Evolutionary conservation across 208 protist species (phyloP), one percentile per base, ranked within the genome.

Genomic region (Trypanosoma boissoni): DNA sequence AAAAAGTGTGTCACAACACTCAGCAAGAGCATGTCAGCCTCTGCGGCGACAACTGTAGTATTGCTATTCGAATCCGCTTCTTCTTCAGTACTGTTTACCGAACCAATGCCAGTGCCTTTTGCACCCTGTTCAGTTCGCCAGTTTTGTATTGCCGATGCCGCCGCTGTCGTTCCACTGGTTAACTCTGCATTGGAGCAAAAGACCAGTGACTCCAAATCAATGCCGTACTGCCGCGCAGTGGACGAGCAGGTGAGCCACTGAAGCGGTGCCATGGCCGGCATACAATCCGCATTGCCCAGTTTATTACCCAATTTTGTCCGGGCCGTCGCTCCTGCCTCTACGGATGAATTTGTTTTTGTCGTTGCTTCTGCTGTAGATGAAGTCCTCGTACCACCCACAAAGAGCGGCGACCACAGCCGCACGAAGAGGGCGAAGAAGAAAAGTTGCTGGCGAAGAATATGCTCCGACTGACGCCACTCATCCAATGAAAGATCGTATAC

Each of bases 341-440:
- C 18, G 34, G 42, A 53, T 6, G 53, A 58, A 29, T 60, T 75
- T 1, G 64, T 31, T 34, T 18, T n/a, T 27, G 34, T 7, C 8
- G n/a, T 12, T n/a, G 24, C 27, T 39, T 59, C 42, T 1, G 52
- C 21, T 14, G 32, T 21, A 1, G 6, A 24, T 4, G 58, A 20
- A 4, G 42, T 43, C 20, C 31, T 64, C 41, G 41, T 24, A 20
- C n/a, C 45, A 20, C 76, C 82, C 14, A 75, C 76, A 61, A 94
- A 94, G 14, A 94, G 68, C 23, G 88, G 88, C 3, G 79, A 68
- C 84, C 88, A 94, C 3, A 94, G 58, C 32, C 74, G 76, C 14
- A 77, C 28, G 46, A 91, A 88, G 18, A 88, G 44, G 7, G 83
- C 54, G 58, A 94, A 94, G 55, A 90, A 94, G 73, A 94, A 91